Evolutionary conservation across 2,329 filamentous ascomycete genomes (phyloP), one percentile per base, ranked within the genome.

Genomic region (Didymella lethalis): DNA sequence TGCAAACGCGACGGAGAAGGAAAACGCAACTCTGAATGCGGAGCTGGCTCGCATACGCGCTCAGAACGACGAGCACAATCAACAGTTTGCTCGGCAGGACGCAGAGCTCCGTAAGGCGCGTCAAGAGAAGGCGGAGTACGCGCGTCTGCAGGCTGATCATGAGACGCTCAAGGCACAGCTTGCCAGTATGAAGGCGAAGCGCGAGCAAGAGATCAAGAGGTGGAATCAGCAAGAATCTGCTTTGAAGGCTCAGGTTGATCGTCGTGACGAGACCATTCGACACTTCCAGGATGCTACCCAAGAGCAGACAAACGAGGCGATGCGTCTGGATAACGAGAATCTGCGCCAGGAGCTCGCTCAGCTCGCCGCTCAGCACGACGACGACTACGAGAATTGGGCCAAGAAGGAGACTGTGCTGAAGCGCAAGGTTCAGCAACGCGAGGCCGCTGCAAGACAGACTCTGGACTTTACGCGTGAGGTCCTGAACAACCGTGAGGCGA

Each of bases 121-220:
- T 46, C 71, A 73, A 52, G 74, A 77, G 52, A 72, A 75, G 52
- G 73, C 68, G 12, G 77, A 78, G 52, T 75, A 69, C 53, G 69
- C 71, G 5, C 87, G 90, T 25, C 88, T 95, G 69, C 84, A 84
- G 63, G 86, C 85, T 54, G 90, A 94, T 67, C 90, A 94, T 71
- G 85, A 85, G 11, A 79, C 88, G 7, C 80, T 96, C 49, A 86
- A 82, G 61, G 84, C 85, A n/a, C 91, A 95, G 73, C 86, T 96
- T 50, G 85, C 90, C 46, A 88, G 90, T 49, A 81, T 95, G 10
- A 88, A 90, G 68, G 84, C 87, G 47, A 90, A 92, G 57, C 82
- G 95, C 12, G 84, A 89, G 55, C 81, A 85, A 28, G 77, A 79
- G 28, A 53, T 66, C 18, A 69, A 68, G 54, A 72, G 70, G 11